Evolutionary conservation across 129 eudicot species (phyloP).

Genomic region (Gnaphalium uliginosum): DNA sequence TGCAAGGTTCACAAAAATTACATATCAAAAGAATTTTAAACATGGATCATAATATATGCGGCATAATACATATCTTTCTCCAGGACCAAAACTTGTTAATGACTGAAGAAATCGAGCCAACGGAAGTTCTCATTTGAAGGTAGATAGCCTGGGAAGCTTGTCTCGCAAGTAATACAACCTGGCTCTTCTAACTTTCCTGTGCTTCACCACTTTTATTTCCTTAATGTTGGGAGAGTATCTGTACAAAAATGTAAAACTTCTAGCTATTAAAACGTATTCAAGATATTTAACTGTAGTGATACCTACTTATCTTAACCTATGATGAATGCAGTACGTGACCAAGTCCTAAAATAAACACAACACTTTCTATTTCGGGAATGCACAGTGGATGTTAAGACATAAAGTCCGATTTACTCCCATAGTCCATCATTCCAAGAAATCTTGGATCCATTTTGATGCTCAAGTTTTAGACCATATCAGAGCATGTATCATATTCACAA

Average conservation of each 20-base stretch:
- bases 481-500: not conserved
- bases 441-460: not conserved
- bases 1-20: not conserved
- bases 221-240: slow-evolving; percentile 87
- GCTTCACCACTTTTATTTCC: slow-evolving; percentile 74
- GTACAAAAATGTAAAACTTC: slow-evolving; percentile 10
- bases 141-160: slow-evolving; percentile 91
- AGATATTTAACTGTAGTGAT: not conserved
- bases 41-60: not conserved
- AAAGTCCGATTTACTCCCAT: not conserved
- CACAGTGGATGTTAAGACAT: not conserved
- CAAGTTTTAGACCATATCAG: not conserved
- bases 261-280: not conserved
- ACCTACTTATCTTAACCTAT: not conserved
- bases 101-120: not conserved
- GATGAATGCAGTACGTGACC: not conserved
- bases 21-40: not conserved
- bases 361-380: not conserved
- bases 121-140: slow-evolving; percentile 54
- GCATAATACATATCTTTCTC: not conserved
- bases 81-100: not conserved
- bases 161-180: slow-evolving; percentile 85
- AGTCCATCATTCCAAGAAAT: not conserved
- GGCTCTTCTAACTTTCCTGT: slow-evolving; percentile 90
- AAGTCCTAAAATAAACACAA: not conserved